These are phyloP conservation scores for Keithomyces neogunnii DNA, from an alignment of 2,329 filamentous ascomycete species.

Conservation along the genomic window DNA sequence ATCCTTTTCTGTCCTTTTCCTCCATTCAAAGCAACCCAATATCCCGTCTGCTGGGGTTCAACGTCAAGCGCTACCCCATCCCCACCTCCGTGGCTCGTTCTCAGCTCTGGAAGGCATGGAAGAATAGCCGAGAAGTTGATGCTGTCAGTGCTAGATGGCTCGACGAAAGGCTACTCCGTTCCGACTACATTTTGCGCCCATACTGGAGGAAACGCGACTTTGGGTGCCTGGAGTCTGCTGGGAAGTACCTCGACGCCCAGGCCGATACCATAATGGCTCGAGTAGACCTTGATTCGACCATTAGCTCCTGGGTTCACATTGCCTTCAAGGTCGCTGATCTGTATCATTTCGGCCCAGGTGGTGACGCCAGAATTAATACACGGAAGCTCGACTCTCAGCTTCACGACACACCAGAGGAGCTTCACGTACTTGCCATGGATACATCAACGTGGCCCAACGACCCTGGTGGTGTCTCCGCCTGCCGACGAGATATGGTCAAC, in stretches of 20 bases:
- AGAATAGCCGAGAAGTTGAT: neutral
- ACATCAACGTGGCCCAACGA: neutral
- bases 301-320: slow-evolving; percentile 1
- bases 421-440: slow-evolving; percentile 1
- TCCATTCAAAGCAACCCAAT: neutral
- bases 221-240: neutral
- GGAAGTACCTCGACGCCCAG: neutral
- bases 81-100: neutral
- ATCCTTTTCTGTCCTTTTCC: neutral
- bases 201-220: neutral
- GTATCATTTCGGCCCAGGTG: neutral
- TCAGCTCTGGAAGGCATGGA: neutral
- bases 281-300: neutral
- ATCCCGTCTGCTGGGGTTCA: neutral
- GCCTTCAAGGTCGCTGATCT: neutral
- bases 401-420: neutral
- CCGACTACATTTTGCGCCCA: neutral
- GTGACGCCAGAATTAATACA: neutral
- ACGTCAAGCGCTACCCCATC: neutral
- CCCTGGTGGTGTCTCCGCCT: neutral
- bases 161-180: neutral
- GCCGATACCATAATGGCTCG: neutral
- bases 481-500: neutral
- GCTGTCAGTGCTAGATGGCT: neutral
- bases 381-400: neutral